Evolutionary conservation across 1,139 yeast genomes (phyloP), one percentile per base, ranked within the genome.

Genomic region (Candida buenavistaensis): DNA sequence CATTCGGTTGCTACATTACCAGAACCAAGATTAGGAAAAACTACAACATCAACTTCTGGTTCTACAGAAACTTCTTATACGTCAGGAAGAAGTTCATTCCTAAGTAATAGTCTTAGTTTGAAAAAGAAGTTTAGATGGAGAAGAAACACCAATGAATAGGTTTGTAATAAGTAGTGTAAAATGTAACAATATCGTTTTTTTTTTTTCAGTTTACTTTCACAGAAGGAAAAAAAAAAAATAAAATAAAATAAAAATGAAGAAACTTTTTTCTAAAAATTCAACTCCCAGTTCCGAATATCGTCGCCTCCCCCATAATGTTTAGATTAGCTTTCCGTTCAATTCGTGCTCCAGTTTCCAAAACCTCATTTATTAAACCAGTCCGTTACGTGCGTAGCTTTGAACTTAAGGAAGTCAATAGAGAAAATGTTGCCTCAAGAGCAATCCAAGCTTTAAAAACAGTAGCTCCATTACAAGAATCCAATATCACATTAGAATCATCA

Each of bases 391-490:
- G n/a, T n/a, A n/a, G n/a, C n/a, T n/a, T n/a, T n/a, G n/a, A n/a
- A n/a, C n/a, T n/a, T n/a, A n/a, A n/a, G n/a, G 75, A 75, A 44
- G 68, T 70, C 54, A 45, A 68, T 43, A 70, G 58, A 48, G 75
- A 68, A 19, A 75, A 70, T 58, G 75, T 70, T 36, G 59, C 71
- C 43, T 54, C 59, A 42, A 64, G 76, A 52, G 73, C 76, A 26
- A 64, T 70, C 43, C 75, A 70, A 52, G 76, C 76, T 17, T 69
- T 70, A 47, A 70, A 68, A 55, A 69, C 75, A 28, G 74, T 70
- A 40, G 73, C 75, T 44, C 72, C 76, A 39, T 65, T 70, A 48
- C 75, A 70, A 54, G 75, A 69, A 49, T 65, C 75, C 28, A 67
- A 62, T 43, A 59, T 70, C 30, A 43, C 60, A 19, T 54, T 66